Evolutionary conservation across 805 yeast genomes (phyloP).

Genomic region (Wickerhamiella qilinensis): DNA sequence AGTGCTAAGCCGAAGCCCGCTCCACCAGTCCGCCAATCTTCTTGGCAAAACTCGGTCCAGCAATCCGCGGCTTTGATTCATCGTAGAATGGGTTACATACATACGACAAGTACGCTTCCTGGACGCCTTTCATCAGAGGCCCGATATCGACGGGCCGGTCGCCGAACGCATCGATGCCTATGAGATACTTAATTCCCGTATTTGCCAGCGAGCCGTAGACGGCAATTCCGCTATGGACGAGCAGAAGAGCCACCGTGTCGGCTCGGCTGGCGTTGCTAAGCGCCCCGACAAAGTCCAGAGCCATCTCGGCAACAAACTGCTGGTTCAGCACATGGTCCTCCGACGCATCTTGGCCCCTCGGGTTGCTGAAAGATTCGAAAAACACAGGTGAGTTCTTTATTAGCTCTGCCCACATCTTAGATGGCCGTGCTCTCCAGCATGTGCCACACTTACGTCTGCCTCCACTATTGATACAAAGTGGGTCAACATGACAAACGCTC

Average conservation of each 20-base stretch:
- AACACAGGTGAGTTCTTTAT: not conserved
- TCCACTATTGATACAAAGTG: conserved; percentile 15
- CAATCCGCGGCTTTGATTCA: conserved; percentile 8
- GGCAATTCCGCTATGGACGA: conserved; percentile 23
- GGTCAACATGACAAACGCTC: conserved; percentile 1
- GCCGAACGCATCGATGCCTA: conserved; percentile 18
- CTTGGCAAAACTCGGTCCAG: conserved; percentile 17
- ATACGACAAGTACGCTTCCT: conserved; percentile 18
- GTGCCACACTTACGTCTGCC: conserved; percentile 10
- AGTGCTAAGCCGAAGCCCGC: no score
- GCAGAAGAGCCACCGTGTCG: conserved; percentile 9
- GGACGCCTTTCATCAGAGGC: conserved; percentile 12
- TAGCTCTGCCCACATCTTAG: not conserved
- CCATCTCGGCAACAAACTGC: conserved; percentile 24
- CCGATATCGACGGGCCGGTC: conserved; percentile 6
- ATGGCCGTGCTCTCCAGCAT: not conserved
- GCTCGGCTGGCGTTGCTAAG: conserved; percentile 12
- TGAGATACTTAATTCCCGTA: conserved; percentile 19
- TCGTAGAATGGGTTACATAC: conserved; percentile 22
- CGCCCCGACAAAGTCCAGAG: conserved; percentile 21
- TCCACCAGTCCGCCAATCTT: not conserved
- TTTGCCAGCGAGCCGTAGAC: conserved; percentile 23
- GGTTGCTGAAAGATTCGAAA: not conserved
- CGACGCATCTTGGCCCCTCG: not conserved
- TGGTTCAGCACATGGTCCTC: conserved; percentile 11